Base-by-base conservation (phyloP, 139 green algal species). In the Chlorella sp. region DNA sequence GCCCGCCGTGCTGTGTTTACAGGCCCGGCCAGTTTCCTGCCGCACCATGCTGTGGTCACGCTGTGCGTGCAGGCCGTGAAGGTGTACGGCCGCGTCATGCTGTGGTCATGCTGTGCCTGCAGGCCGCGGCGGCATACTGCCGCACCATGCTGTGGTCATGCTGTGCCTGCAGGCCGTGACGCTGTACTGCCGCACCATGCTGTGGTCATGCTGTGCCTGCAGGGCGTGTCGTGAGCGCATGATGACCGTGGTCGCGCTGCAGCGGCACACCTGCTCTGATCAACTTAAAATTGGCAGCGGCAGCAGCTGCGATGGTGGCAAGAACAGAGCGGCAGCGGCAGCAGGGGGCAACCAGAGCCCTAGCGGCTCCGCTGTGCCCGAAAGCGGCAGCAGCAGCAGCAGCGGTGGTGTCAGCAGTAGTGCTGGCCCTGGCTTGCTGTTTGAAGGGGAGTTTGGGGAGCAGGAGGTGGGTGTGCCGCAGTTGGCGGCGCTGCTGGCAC, bases 161-260 rank as follows among this genome's bases (percentile, higher is more conserved):
- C 48, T 57, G 48, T 57, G 15, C 71, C 32, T 28, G 21, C 71
- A 36, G 84, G 84, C 84, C 84, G 11, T 9, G 18, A 34, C 69
- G 69, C 14, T 22, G 9, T 9, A 16, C 69, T 34, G 24, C 69
- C 69, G 18, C 28, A 34, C 69, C 69, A 34, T n/a, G 26, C 69
- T 36, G 69, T 34, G 16, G 69, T 15, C 69, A n/a, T n/a, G n/a
- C n/a, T n/a, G n/a, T n/a, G 9, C 69, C 26, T 22, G 18, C 69
- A n/a, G 83, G 83, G n/a, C n/a, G n/a, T 88, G 84, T 68, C 66
- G 68, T 18, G 84, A 88, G 68, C 84, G 84, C 39, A 88, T 88
- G 84, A 81, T 88, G 84, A n/a, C 24, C 3, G 68, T 81, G 40
- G 16, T 88, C 30, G 42, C 39, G 26, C 39, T 64, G 22, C 34